Percentiles rank a stretch among this genome's conserved stretches.
phyloP scores from a whole-genome alignment of 129 eudicot species.

The Sambucus nigra region DNA sequence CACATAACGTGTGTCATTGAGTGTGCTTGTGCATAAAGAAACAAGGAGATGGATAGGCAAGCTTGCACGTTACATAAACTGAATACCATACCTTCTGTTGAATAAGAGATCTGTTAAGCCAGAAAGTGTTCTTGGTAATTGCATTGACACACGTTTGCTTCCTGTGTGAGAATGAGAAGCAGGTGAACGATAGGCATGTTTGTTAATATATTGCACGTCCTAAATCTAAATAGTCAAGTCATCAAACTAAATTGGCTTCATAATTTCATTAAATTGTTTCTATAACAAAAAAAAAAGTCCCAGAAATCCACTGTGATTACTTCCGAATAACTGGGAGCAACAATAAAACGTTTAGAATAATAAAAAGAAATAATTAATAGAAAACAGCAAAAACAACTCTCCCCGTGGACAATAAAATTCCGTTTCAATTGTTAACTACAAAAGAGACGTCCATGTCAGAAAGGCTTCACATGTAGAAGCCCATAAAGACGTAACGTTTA shows the following conservation, averaged over 20 bases:
- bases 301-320: no score
- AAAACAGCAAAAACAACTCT: no score
- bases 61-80: background rate
- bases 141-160: conserved; percentile 36
- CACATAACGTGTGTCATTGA: no score
- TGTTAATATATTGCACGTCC: background rate
- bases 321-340: no score
- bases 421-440: no score
- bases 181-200: background rate
- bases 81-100: conserved; percentile 49
- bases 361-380: no score
- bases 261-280: background rate
- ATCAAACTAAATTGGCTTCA: background rate
- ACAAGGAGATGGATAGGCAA: background rate
- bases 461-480: no score
- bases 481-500: no score
- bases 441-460: no score
- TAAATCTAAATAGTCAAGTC: conserved; percentile 3
- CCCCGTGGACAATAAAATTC: no score
- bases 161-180: conserved; percentile 28
- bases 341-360: no score
- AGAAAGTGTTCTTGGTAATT: conserved; percentile 38
- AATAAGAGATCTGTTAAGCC: conserved; percentile 47
- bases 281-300: background rate
- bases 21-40: no score